Conservation (phyloP, 2,329 filamentous ascomycete species). For the Graphilbum fragrans region DNA sequence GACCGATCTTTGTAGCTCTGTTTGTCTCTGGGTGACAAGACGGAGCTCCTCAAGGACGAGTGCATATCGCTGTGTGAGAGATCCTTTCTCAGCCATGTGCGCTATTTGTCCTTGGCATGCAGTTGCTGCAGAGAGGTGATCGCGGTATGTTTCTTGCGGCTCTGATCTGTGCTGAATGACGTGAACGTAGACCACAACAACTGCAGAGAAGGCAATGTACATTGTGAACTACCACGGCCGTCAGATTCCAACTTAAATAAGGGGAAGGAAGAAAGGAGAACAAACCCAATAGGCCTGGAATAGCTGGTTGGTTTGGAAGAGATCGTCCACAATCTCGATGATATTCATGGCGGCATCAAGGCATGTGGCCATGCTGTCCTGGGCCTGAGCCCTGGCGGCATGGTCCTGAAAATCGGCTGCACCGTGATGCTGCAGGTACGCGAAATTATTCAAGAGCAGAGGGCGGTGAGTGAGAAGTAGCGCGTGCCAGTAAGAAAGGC, state of each 20-base stretch:
- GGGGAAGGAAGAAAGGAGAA: background rate
- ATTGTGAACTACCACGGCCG: constrained; percentile 18
- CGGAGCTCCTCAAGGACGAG: constrained; percentile 6
- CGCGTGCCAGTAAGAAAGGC: background rate
- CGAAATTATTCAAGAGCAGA: background rate
- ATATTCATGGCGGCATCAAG: constrained; percentile 26
- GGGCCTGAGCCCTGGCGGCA: background rate
- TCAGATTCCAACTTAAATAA: background rate
- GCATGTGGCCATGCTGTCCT: constrained; percentile 13
- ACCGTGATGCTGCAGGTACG: background rate
- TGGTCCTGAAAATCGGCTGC: background rate
- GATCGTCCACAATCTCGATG: constrained; percentile 23
- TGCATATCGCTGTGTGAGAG: constrained; percentile 20
- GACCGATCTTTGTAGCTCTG: background rate
- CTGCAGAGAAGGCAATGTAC: constrained; percentile 31
- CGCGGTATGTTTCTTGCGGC: constrained; percentile 15
- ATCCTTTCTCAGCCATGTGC: constrained; percentile 22
- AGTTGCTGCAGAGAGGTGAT: constrained; percentile 22
- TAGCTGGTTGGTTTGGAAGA: constrained; percentile 11
- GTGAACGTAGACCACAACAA: constrained; percentile 31
- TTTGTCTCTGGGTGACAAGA: constrained; percentile 1
- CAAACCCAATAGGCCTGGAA: constrained; percentile 4
- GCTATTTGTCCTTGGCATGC: constrained; percentile 27
- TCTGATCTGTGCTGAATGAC: constrained; percentile 24
- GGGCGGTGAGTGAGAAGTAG: background rate